Evolutionary conservation across 140 eudicot species (phyloP).

Genomic region (Ambrosia hybrid): DNA sequence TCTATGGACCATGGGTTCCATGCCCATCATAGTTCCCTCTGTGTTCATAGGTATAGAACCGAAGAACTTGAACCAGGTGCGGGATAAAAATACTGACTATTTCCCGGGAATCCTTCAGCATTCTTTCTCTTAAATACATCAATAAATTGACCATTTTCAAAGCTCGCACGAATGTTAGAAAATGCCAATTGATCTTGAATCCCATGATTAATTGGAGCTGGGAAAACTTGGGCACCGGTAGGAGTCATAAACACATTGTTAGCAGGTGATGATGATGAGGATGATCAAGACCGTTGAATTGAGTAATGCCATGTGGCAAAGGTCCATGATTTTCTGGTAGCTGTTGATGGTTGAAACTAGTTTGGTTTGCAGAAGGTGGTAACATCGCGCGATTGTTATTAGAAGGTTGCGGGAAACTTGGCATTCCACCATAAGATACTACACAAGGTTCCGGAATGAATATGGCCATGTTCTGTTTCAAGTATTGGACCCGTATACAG

Average conservation of each 20-base stretch:
- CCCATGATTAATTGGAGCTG: slow-evolving; percentile 55
- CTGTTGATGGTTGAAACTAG: slow-evolving; percentile 52
- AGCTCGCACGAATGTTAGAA: slow-evolving; percentile 43
- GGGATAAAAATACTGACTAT: slow-evolving; percentile 34
- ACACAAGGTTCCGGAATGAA: slow-evolving; percentile 51
- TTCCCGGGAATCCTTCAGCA: background rate
- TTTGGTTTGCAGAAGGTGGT: slow-evolving; percentile 52
- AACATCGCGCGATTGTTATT: slow-evolving; percentile 34
- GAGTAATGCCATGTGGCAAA: slow-evolving; percentile 51
- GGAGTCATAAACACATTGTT: slow-evolving; percentile 54
- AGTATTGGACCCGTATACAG: slow-evolving; percentile 45
- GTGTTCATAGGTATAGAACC: slow-evolving; percentile 40
- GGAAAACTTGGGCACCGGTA: slow-evolving; percentile 53
- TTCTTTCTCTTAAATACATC: slow-evolving; percentile 75
- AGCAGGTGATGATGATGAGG: slow-evolving; percentile 39
- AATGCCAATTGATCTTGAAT: slow-evolving; percentile 55
- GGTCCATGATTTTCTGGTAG: slow-evolving; percentile 55
- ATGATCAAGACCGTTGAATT: slow-evolving; percentile 40
- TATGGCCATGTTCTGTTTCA: slow-evolving; percentile 47
- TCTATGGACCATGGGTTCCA: slow-evolving; percentile 47
- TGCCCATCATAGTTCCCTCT: slow-evolving; percentile 38
- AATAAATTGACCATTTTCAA: slow-evolving; percentile 47
- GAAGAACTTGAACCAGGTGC: slow-evolving; percentile 74
- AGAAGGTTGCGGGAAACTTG: slow-evolving; percentile 53
- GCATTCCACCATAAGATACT: slow-evolving; percentile 45